Percentiles rank a stretch among this genome's conserved stretches.
Evolutionary conservation across 768 basidiomycete species (phyloP).

Genomic region (Amanita fuliginea): DNA sequence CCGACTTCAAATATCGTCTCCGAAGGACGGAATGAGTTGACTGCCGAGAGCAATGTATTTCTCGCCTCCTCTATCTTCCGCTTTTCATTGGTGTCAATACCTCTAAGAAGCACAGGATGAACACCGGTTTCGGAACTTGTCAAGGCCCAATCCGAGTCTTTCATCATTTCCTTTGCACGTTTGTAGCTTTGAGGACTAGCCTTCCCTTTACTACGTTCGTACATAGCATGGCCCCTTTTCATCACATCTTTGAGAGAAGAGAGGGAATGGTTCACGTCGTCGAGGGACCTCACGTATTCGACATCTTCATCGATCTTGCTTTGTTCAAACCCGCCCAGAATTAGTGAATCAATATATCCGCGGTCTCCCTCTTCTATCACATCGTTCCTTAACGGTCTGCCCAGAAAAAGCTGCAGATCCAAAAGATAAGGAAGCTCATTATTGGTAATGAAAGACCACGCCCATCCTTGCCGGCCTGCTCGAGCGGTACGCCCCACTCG

Average conservation of each 20-base stretch:
- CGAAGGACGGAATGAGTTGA: slow-evolving; percentile 71
- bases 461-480: slow-evolving; percentile 91
- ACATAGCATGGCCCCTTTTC: slow-evolving; percentile 84
- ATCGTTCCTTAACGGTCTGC: slow-evolving; percentile 57
- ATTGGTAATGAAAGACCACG: slow-evolving; percentile 88
- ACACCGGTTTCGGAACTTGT: slow-evolving; percentile 51
- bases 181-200: slow-evolving; percentile 79
- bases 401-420: slow-evolving; percentile 89
- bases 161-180: slow-evolving; percentile 80
- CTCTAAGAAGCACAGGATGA: slow-evolving; percentile 60
- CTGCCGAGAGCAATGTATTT: slow-evolving; percentile 56
- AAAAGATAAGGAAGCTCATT: slow-evolving; percentile 82
- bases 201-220: slow-evolving; percentile 87
- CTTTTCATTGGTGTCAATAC: slow-evolving; percentile 21
- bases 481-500: slow-evolving; percentile 95
- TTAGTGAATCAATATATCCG: slow-evolving; percentile 57
- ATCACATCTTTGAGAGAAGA: slow-evolving; percentile 68
- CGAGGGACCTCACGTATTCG: slow-evolving; percentile 63
- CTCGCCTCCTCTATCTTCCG: slow-evolving; percentile 42
- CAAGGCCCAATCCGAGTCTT: slow-evolving; percentile 59
- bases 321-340: slow-evolving; percentile 77
- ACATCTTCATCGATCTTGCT: slow-evolving; percentile 74
- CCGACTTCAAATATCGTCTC: slow-evolving; percentile 93
- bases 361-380: slow-evolving; percentile 41
- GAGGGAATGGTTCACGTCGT: slow-evolving; percentile 54